phyloP scores from a whole-genome alignment of 2,329 filamentous ascomycete genomes.

The Aspergillus fischeri region DNA sequence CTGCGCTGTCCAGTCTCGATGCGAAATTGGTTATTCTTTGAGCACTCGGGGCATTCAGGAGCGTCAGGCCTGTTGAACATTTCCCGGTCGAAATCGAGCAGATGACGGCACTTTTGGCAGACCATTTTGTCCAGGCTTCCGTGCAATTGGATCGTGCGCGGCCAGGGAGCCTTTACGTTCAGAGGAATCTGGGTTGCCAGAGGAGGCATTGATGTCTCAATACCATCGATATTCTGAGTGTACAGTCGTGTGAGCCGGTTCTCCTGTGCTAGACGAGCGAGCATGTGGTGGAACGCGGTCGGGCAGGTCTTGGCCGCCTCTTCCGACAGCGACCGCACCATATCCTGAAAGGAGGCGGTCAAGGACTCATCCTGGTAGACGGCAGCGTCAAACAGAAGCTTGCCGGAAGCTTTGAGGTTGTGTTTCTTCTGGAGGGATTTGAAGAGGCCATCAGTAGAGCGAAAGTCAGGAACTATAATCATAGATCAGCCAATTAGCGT shows the following conservation, averaged over 20 bases:
- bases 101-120: slow-evolving; percentile 82
- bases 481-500: slow-evolving; percentile 9
- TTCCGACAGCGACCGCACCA: slow-evolving; percentile 84
- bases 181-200: slow-evolving; percentile 78
- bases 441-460: slow-evolving; percentile 86
- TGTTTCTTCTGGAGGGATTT: slow-evolving; percentile 78
- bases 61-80: slow-evolving; percentile 81
- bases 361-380: slow-evolving; percentile 91
- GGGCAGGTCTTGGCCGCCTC: slow-evolving; percentile 73
- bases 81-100: slow-evolving; percentile 70
- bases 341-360: slow-evolving; percentile 88
- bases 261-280: slow-evolving; percentile 84
- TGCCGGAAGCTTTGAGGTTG: slow-evolving; percentile 87
- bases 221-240: slow-evolving; percentile 93
- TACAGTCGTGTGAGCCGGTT: slow-evolving; percentile 85
- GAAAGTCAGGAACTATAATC: slow-evolving; percentile 82
- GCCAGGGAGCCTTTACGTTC: slow-evolving; percentile 83
- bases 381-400: slow-evolving; percentile 93
- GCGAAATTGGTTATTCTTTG: slow-evolving; percentile 69
- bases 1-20: slow-evolving; percentile 80
- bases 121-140: slow-evolving; percentile 95
- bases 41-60: slow-evolving; percentile 73
- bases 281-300: slow-evolving; percentile 86
- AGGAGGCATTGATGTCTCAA: slow-evolving; percentile 79
- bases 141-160: slow-evolving; percentile 86